Evolutionary conservation across 2,329 filamentous ascomycete species (phyloP), one percentile per base, ranked within the genome.

Genomic region (Kalmusia sp.): DNA sequence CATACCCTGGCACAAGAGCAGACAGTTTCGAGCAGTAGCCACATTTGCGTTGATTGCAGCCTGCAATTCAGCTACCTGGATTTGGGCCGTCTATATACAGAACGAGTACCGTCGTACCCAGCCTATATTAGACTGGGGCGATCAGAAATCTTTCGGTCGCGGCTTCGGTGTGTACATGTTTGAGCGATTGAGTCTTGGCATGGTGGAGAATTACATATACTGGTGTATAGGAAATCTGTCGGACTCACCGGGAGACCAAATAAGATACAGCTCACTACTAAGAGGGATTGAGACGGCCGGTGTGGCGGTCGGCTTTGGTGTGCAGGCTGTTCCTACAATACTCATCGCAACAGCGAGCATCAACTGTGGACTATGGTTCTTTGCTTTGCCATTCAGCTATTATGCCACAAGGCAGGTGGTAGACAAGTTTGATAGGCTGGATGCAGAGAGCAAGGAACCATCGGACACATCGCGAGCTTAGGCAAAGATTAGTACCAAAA

Each of bases 221-320:
- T 80, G 77, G 77, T 79, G 75, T 45, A 80, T 80, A 50, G 67
- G 76, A 3, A 79, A 79, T 50, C 58, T 80, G 3, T 77, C 77
- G 0, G 76, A 79, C 49, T 78, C 75, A 1, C 76, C 74, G 0
- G 76, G 74, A 1, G 76, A 79, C 41, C 75, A 78, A 58, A 78
- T 79, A 50, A 64, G 77, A 39, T 80, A 79, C 54, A 78, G 74
- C 48, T 77, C 76, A n/a, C 59, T 80, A 33, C 64, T 79, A 28
- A 62, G 76, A 25, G 76, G 75, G 0, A 74, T 78, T 35, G 75
- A 79, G 59, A 78, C 76, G 2, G 76, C 76, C 0, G 75, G 68
- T 1, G 74, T 77, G 7, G 73, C 74, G 4, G 62, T 80, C 1
- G 74, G 75, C 3, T 79, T 79, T 59, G 77, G 76, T 1, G 72